phyloP scores from a whole-genome alignment of 768 basidiomycete genomes.

The Epithele typhae region DNA sequence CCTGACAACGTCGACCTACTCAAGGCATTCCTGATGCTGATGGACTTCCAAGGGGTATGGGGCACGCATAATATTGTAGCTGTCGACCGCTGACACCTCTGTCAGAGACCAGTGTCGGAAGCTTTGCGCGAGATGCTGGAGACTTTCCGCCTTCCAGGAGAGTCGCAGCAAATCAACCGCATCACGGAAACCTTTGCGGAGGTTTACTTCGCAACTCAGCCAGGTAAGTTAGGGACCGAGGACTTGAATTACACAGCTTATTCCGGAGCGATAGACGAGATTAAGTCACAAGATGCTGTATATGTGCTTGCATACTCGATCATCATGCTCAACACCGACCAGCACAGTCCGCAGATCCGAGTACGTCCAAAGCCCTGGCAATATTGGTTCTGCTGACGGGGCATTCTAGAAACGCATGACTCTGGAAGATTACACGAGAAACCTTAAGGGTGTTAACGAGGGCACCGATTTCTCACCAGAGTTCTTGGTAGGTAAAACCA shows the following conservation, averaged over 20 bases:
- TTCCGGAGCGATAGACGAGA: too few relatives aligned
- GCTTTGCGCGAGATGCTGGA: slow-evolving; percentile 95
- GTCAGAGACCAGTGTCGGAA: slow-evolving; percentile 89
- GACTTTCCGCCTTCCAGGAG: slow-evolving; percentile 90
- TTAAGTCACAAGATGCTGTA: slow-evolving; percentile 87
- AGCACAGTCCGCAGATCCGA: slow-evolving; percentile 89
- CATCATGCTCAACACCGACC: slow-evolving; percentile 98
- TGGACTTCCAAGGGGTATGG: slow-evolving; percentile 85
- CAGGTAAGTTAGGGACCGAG: slow-evolving; percentile 45
- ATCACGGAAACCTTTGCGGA: slow-evolving; percentile 96
- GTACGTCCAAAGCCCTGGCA: slow-evolving; percentile 40
- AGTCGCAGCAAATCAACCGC: slow-evolving; percentile 87
- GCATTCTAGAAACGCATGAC: slow-evolving; percentile 92
- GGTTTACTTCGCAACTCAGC: slow-evolving; percentile 79
- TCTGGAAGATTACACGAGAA: slow-evolving; percentile 89
- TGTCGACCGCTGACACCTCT: too few relatives aligned
- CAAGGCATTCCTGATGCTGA: slow-evolving; percentile 81
- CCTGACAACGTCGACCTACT: slow-evolving; percentile 84
- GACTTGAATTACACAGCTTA: background rate
- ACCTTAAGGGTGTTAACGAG: slow-evolving; percentile 90
- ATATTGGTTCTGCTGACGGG: slow-evolving; percentile 4
- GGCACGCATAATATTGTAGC: too few relatives aligned
- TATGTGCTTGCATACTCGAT: slow-evolving; percentile 94
- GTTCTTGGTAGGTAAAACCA: slow-evolving; percentile 59
- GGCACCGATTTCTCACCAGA: slow-evolving; percentile 78